Percentiles rank a stretch among this genome's conserved stretches.
These are phyloP conservation scores for Beauveria scarabaeidicola DNA, from an alignment of 2,329 filamentous ascomycete species.

Conservation along the genomic window DNA sequence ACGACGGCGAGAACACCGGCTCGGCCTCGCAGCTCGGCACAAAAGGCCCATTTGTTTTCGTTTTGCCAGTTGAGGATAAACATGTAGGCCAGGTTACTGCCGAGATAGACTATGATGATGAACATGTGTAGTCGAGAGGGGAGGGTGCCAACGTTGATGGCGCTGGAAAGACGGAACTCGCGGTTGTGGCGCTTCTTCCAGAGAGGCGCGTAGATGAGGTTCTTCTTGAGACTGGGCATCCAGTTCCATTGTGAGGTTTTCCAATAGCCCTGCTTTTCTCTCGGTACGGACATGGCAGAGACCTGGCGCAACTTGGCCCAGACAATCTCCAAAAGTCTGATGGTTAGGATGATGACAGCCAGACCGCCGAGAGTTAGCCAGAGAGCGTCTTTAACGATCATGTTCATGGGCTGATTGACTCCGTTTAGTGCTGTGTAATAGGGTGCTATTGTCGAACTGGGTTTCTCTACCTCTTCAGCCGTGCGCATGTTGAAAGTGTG, in stretches of 20 bases:
- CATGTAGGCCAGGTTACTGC: constrained; percentile 56
- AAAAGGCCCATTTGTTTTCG: constrained; percentile 51
- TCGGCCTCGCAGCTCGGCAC: constrained; percentile 77
- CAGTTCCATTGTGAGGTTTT: constrained; percentile 47
- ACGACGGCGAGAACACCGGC: constrained; percentile 75
- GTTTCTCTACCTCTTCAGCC: constrained; percentile 19
- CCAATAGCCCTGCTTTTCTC: constrained; percentile 51
- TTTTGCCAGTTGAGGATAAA: constrained; percentile 52
- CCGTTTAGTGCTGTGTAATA: constrained; percentile 50
- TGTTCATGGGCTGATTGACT: constrained; percentile 50
- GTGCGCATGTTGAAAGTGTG: constrained; percentile 20
- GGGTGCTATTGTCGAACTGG: constrained; percentile 43
- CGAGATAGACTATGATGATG: constrained; percentile 47
- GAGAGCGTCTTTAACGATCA: constrained; percentile 46
- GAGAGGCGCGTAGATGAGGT: constrained; percentile 52
- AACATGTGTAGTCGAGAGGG: constrained; percentile 56
- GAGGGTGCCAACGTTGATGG: constrained; percentile 52
- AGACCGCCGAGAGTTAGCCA: constrained; percentile 55
- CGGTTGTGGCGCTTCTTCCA: constrained; percentile 59
- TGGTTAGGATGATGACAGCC: constrained; percentile 42
- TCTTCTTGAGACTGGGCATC: constrained; percentile 55
- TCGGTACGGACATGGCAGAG: constrained; percentile 45
- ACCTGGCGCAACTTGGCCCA: constrained; percentile 52
- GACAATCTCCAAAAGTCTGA: constrained; percentile 45
- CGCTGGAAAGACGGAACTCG: constrained; percentile 54